phyloP scores from a whole-genome alignment of 2,329 filamentous ascomycete genomes.

The Sporothrix dimorphospora region DNA sequence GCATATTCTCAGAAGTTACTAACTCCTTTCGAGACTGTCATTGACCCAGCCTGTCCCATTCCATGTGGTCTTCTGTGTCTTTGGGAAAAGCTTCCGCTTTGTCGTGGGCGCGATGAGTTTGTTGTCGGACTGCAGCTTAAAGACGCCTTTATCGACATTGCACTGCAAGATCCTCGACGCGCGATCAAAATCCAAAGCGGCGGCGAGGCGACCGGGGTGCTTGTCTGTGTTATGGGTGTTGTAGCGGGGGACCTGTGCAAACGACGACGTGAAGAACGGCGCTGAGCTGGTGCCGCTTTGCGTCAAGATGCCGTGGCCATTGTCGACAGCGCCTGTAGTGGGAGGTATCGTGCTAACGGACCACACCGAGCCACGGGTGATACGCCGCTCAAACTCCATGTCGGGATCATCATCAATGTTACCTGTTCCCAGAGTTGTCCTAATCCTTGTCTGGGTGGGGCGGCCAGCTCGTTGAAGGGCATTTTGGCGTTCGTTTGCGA shows the following conservation, averaged over 20 bases:
- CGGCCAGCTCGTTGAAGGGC: slow-evolving; percentile 40
- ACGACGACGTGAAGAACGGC: slow-evolving; percentile 61
- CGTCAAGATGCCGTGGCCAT: slow-evolving; percentile 66
- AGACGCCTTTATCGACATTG: slow-evolving; percentile 33
- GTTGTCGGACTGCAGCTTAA: neutral
- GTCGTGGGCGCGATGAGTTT: neutral
- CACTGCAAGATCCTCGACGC: slow-evolving; percentile 67
- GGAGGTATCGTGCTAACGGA: slow-evolving; percentile 71
- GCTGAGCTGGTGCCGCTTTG: slow-evolving; percentile 70
- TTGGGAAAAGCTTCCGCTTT: neutral
- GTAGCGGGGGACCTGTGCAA: slow-evolving; percentile 46
- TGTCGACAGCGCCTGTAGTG: slow-evolving; percentile 57
- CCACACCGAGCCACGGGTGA: slow-evolving; percentile 73
- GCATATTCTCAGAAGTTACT: neutral
- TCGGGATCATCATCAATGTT: slow-evolving; percentile 24
- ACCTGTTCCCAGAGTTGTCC: slow-evolving; percentile 37
- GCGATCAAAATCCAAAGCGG: slow-evolving; percentile 79
- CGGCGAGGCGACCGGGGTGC: slow-evolving; percentile 74
- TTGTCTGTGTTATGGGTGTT: slow-evolving; percentile 62
- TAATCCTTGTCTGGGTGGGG: slow-evolving; percentile 36
- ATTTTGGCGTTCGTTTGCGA: slow-evolving; percentile 34
- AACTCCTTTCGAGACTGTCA: slow-evolving; percentile 34
- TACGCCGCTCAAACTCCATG: neutral
- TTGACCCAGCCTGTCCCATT: slow-evolving; percentile 48
- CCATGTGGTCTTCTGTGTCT: slow-evolving; percentile 44